Percentiles rank a stretch among this genome's conserved stretches.
Conservation (phyloP, 2,329 filamentous ascomycete species). For the Diatrype stigma region DNA sequence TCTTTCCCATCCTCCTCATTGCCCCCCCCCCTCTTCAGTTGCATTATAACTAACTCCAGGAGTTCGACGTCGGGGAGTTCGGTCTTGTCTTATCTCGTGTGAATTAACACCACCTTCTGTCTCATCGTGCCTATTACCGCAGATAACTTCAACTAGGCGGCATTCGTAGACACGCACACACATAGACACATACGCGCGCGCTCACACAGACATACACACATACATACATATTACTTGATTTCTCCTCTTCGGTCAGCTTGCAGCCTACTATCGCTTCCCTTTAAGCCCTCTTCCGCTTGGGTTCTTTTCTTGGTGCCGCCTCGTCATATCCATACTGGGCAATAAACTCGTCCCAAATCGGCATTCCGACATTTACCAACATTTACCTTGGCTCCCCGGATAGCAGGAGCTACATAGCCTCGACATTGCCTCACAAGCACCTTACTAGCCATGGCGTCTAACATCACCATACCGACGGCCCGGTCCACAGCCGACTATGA, state of each 20-base stretch:
- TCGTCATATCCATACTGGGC: too few relatives aligned
- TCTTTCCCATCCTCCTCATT: too few relatives aligned
- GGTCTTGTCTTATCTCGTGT: background rate
- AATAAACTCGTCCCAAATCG: too few relatives aligned
- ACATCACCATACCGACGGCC: constrained; percentile 62
- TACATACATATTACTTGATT: background rate
- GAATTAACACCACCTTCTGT: background rate
- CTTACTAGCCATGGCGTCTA: constrained; percentile 53
- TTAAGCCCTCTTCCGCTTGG: background rate
- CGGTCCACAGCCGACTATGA: constrained; percentile 32
- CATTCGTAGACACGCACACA: too few relatives aligned
- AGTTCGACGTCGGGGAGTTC: background rate
- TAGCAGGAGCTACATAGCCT: too few relatives aligned
- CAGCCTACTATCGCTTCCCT: background rate
- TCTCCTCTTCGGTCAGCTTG: background rate
- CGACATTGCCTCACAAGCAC: too few relatives aligned
- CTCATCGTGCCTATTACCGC: background rate
- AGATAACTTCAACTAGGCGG: too few relatives aligned
- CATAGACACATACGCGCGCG: too few relatives aligned
- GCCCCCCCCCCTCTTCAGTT: background rate
- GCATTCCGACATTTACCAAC: too few relatives aligned
- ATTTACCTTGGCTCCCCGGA: too few relatives aligned
- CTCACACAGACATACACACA: too few relatives aligned
- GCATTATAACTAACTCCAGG: background rate
- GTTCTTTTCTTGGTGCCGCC: background rate